Base-by-base conservation (phyloP, 768 basidiomycete species). In the Amanita molliuscula region DNA sequence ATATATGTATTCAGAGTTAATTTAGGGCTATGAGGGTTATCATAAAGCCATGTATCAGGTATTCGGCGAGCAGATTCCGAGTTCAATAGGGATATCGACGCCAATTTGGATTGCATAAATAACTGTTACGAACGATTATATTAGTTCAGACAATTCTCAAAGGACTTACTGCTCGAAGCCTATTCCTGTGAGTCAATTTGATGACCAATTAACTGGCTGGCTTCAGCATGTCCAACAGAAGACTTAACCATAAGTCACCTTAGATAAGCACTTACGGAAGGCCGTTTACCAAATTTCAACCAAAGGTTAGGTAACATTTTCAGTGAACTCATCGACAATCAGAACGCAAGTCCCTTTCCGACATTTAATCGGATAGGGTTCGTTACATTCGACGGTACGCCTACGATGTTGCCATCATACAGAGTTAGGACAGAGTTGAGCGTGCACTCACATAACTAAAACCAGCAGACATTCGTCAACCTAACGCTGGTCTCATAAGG, bases 331-430 rank as follows among this genome's bases (percentile, higher is more conserved):
- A 85, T 62, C 11, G 91, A 53, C 74, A 67, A 52, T 78, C 66
- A 0, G 52, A 88, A 81, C n/a, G 62, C 51, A 56, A 88, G 75
- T 3, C 78, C 82, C 45, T 68, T 61, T 56, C 82, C 76, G 5
- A 76, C 82, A 40, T 61, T 67, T 3, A 83, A 65, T 11, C 75
- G 66, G 61, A 76, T 74, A 57, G 79, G 65, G 35, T 67, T 56
- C 13, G 78, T 77, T 47, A 85, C 77, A 56, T 86, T 84, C 65
- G 89, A 84, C 0, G 84, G 84, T 7, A 86, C 65, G 31, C 70
- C 60, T 66, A 46, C 3, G 23, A 20, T 6, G 21, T 3, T 21
- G 21, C 8, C 31, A 26, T 33, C 13, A 20, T 25, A 33, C n/a
- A 56, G 6, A 23, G 6, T 8, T 28, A 45, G 26, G 33, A 15